Conservation (phyloP, 768 basidiomycete genomes). For the Auriscalpium microsporum region DNA sequence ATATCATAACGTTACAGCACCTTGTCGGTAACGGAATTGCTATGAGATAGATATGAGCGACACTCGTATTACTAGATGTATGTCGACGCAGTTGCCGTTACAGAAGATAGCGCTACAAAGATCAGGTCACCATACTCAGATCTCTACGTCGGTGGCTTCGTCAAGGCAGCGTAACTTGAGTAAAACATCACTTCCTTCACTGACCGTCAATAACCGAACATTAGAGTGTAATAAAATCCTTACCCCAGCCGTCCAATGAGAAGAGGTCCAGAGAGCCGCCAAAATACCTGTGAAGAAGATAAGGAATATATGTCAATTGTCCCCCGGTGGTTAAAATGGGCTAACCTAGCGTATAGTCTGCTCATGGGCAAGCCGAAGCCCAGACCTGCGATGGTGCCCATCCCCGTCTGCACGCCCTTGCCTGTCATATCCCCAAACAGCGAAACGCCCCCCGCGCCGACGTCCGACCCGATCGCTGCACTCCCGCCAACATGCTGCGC, state of each 20-base stretch:
- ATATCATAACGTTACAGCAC: too few relatives aligned
- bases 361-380: slow-evolving; percentile 86
- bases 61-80: too few relatives aligned
- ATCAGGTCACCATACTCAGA: slow-evolving; percentile 20
- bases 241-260: slow-evolving; percentile 79
- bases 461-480: slow-evolving; percentile 44
- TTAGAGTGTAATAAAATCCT: slow-evolving; percentile 14
- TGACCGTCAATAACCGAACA: background rate
- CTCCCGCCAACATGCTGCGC: slow-evolving; percentile 70
- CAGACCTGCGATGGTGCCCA: slow-evolving; percentile 86
- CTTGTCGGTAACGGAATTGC: too few relatives aligned
- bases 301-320: slow-evolving; percentile 7
- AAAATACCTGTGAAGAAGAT: slow-evolving; percentile 52
- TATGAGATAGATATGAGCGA: too few relatives aligned
- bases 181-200: slow-evolving; percentile 42
- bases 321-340: background rate
- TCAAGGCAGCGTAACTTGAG: slow-evolving; percentile 47
- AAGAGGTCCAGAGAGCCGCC: slow-evolving; percentile 79
- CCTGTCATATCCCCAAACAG: slow-evolving; percentile 74
- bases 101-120: too few relatives aligned
- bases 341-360: slow-evolving; percentile 56
- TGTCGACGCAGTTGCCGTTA: too few relatives aligned
- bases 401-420: slow-evolving; percentile 66
- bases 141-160: slow-evolving; percentile 42
- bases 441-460: slow-evolving; percentile 32